A percentile compares a stretch with the other conserved stretches of the same genome.
These are phyloP conservation scores for Backusella australiensis DNA, from an alignment of 192 early-diverging fungal genomes.

Conservation along the genomic window DNA sequence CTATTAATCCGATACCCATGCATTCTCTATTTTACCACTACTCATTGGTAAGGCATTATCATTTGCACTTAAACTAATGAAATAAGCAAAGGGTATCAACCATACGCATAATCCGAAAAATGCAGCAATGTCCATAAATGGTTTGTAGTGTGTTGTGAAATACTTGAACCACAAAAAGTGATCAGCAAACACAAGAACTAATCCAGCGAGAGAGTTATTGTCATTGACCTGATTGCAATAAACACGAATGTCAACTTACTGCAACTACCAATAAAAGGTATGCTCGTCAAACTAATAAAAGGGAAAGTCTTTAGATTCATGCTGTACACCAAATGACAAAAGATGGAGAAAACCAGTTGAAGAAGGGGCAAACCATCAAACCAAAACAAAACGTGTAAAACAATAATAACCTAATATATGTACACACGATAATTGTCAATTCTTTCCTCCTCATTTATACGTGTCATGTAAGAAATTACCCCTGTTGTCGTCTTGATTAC, in stretches of 20 bases:
- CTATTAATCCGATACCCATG: neutral
- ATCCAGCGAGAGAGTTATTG: neutral
- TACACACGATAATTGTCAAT: neutral
- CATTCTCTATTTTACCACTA: constrained; percentile 25
- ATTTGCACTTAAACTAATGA: constrained; percentile 91
- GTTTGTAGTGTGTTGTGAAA: constrained; percentile 70
- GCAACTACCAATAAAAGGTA: constrained; percentile 79
- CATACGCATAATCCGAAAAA: constrained; percentile 96
- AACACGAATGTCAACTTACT: constrained; percentile 44
- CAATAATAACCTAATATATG: constrained; percentile 50
- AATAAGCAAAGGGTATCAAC: constrained; percentile 90
- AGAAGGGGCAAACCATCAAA: constrained; percentile 79
- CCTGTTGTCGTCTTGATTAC: constrained; percentile 64
- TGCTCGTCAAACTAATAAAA: constrained; percentile 70
- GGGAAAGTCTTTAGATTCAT: constrained; percentile 82
- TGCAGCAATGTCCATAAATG: constrained; percentile 79
- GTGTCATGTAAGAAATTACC: constrained; percentile 31
- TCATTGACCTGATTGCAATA: neutral
- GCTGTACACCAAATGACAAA: constrained; percentile 79
- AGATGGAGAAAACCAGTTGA: constrained; percentile 67
- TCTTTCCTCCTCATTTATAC: neutral
- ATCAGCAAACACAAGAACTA: constrained; percentile 77
- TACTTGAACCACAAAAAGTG: constrained; percentile 96
- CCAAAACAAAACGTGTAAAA: constrained; percentile 67
- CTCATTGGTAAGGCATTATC: constrained; percentile 71